Percentiles rank a stretch among this genome's conserved stretches.
Evolutionary conservation across 2,329 filamentous ascomycete genomes (phyloP).

Genomic region (Trichocomaceae sp.): DNA sequence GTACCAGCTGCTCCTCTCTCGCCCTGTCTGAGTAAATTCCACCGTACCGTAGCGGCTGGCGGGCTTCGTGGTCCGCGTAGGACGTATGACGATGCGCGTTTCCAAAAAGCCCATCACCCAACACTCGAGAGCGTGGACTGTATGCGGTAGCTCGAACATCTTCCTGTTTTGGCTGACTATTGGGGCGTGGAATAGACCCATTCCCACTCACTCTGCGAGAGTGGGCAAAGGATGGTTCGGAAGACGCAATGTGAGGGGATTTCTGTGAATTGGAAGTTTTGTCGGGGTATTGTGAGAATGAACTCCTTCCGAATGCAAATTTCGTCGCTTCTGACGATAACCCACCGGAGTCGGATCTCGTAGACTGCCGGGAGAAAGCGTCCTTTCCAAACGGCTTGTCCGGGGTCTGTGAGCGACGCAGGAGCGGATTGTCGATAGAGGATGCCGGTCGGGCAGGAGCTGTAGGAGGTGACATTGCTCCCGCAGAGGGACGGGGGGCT

Average conservation of each 20-base stretch:
- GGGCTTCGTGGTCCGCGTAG: constrained; percentile 27
- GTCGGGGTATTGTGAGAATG: constrained; percentile 30
- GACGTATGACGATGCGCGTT: constrained; percentile 21
- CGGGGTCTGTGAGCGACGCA: constrained; percentile 65
- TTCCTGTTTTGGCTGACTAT: constrained; percentile 35
- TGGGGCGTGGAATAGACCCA: constrained; percentile 38
- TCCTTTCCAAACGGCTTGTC: constrained; percentile 56
- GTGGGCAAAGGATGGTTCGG: constrained; percentile 29
- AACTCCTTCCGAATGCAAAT: constrained; percentile 27
- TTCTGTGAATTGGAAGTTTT: constrained; percentile 29
- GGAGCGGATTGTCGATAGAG: constrained; percentile 54
- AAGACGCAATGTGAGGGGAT: constrained; percentile 28
- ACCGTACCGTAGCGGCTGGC: constrained; percentile 27
- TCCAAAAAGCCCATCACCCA: constrained; percentile 21
- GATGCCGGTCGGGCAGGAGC: constrained; percentile 37
- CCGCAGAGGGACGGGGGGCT: constrained; percentile 26
- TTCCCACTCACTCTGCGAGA: constrained; percentile 39
- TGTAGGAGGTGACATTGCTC: constrained; percentile 40
- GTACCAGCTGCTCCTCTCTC: constrained; percentile 29
- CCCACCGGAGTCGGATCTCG: constrained; percentile 33
- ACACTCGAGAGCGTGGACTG: constrained; percentile 28
- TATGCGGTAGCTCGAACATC: constrained; percentile 32
- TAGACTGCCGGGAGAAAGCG: constrained; percentile 28
- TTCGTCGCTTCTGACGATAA: constrained; percentile 27
- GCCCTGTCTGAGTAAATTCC: constrained; percentile 31